Evolutionary conservation across 2,329 filamentous ascomycete genomes (phyloP), one percentile per base, ranked within the genome.

Genomic region (Aspergillus versicolor): DNA sequence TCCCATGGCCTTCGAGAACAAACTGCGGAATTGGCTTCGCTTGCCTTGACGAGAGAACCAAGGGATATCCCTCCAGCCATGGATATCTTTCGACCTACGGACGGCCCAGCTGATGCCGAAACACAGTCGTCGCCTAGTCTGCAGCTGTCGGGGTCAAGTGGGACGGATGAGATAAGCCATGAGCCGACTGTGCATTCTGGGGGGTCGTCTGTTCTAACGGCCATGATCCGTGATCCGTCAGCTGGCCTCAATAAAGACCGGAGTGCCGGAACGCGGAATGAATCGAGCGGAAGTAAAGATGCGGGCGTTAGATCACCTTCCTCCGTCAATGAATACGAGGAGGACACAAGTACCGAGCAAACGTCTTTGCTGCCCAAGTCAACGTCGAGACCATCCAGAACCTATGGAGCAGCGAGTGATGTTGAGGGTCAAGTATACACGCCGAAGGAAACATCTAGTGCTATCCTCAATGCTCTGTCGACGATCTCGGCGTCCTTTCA

Each of bases 1-100:
- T 82, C 82, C 34, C 85, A 87, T 58, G 89, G 87, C 63, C 88
- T 96, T 41, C 88, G 92, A 62, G 88, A 94, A 74, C 88, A 94
- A 70, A 95, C 92, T 2, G 90, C 91, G 51, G 91, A 96, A 74
- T 81, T 96, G 56, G 92, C 92, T 43, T 91, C 85, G 17, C 91
- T 92, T 70, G 87, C 91, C 49, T 82, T 96, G 27, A 88, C 88
- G 24, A 63, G 63, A n/a, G 63, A 68, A 34, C 59, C 64, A 12
- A 65, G 63, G 22, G 65, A 67, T 54, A 58, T 71, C 12, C 69
- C 70, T 1, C 64, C 61, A 9, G 64, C 65, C 24, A 60, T 72
- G 41, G 68, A 73, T 60, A 64, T 73, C 32, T 73, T 71, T 48
- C 63, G 57, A 5, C 46, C 60, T n/a, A 13, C 45, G 5, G 56